These are phyloP conservation scores for Croton setiger DNA, from an alignment of 441 rosid genomes.

Conservation along the genomic window DNA sequence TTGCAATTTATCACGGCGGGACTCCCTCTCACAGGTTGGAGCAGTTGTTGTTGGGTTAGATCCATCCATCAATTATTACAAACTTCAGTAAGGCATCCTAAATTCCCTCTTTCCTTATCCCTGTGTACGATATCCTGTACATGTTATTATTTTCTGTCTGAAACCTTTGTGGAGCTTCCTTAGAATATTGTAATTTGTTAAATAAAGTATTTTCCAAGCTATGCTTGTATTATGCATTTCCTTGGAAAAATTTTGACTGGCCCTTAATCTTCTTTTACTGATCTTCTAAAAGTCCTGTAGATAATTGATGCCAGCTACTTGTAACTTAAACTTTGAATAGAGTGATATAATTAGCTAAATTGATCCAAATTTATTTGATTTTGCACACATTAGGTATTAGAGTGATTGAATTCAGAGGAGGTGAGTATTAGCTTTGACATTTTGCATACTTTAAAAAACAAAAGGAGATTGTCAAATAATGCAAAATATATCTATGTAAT, in stretches of 20 bases:
- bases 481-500: background rate
- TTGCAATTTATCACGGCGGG: constrained; percentile 24
- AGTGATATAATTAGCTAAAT: no score
- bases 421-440: background rate
- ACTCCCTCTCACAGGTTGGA: constrained; percentile 61
- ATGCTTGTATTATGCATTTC: no score
- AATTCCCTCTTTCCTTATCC: constrained; percentile 8
- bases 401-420: background rate
- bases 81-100: constrained; percentile 71
- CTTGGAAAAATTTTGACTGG: no score
- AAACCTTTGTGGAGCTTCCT: background rate
- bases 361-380: no score
- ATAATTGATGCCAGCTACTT: no score
- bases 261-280: no score
- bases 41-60: constrained; percentile 93
- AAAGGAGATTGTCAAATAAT: background rate
- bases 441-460: background rate
- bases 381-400: background rate
- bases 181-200: constrained; percentile 3
- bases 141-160: background rate
- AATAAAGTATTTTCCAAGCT: no score
- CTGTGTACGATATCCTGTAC: constrained; percentile 5
- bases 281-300: no score
- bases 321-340: no score
- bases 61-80: constrained; percentile 76